phyloP scores from a whole-genome alignment of 768 basidiomycete genomes.

The Phaeolepiota aurea region DNA sequence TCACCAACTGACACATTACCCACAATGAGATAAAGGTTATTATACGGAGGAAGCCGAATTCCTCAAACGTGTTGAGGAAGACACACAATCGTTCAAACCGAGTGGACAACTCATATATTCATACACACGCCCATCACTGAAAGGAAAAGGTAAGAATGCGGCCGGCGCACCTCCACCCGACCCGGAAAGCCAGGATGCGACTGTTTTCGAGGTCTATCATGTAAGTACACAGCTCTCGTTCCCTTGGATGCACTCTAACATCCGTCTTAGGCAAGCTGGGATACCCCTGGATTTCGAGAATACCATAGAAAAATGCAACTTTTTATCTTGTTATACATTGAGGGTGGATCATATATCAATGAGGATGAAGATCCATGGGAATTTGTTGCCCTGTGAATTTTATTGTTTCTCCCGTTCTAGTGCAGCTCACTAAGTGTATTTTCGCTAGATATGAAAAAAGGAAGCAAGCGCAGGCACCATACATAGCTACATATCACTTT shows the following conservation, averaged over 20 bases:
- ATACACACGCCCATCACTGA: constrained; percentile 57
- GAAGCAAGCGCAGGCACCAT: constrained; percentile 41
- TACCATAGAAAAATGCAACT: constrained; percentile 91
- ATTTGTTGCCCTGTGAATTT: constrained; percentile 74
- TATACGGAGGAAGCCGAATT: constrained; percentile 63
- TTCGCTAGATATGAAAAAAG: constrained; percentile 76
- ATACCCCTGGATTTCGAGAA: constrained; percentile 82
- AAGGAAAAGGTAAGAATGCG: constrained; percentile 48
- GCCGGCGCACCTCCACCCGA: constrained; percentile 27
- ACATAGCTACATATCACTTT: constrained; percentile 75
- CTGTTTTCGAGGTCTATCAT: constrained; percentile 89
- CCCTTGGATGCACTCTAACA: neutral
- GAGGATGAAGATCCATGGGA: constrained; percentile 95
- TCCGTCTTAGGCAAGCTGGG: constrained; percentile 60
- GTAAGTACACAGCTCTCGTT: constrained; percentile 34
- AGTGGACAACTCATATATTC: constrained; percentile 66
- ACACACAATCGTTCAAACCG: constrained; percentile 74
- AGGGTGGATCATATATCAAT: constrained; percentile 90
- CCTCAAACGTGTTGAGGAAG: constrained; percentile 59
- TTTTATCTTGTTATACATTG: constrained; percentile 91
- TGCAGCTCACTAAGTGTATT: neutral
- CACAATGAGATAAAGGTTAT: constrained; percentile 42
- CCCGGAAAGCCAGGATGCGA: constrained; percentile 45
- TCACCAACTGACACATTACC: neutral
- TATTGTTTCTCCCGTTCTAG: neutral